Percentiles rank a stretch among this genome's conserved stretches.
phyloP scores from a whole-genome alignment of 2,329 filamentous ascomycete genomes.

The Colletotrichum limetticola region DNA sequence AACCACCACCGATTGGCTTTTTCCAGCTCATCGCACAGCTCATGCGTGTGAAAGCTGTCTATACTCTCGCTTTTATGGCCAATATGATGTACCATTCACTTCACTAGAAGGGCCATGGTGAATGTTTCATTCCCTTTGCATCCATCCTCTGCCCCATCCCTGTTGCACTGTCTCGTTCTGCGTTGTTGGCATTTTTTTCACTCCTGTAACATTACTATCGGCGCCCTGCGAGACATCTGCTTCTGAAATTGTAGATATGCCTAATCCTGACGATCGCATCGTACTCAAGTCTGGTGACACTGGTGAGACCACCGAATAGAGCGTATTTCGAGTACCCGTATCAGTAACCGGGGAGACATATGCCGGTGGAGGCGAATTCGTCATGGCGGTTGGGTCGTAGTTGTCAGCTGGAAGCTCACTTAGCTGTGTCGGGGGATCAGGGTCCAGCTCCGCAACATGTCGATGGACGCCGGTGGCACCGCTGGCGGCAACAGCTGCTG shows the following conservation, averaged over 20 bases:
- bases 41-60: too few species aligned
- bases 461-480: not conserved
- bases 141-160: constrained; percentile 14
- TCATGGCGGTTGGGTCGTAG: constrained; percentile 12
- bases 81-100: not conserved
- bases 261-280: not conserved
- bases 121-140: not conserved
- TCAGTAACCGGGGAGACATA: constrained; percentile 18
- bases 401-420: constrained; percentile 27
- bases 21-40: too few species aligned
- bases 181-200: not conserved
- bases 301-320: constrained; percentile 20
- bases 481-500: constrained; percentile 6
- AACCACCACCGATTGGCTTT: too few species aligned
- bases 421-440: not conserved
- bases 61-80: too few species aligned
- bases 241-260: not conserved
- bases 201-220: not conserved
- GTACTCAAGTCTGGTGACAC: constrained; percentile 13
- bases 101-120: fast-evolving
- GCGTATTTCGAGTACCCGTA: not conserved
- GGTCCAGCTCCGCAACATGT: constrained; percentile 16
- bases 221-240: not conserved
- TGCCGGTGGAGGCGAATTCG: constrained; percentile 12
- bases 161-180: not conserved